Conservation (phyloP, 345 rosid species). For the Sonneratia caseolaris region DNA sequence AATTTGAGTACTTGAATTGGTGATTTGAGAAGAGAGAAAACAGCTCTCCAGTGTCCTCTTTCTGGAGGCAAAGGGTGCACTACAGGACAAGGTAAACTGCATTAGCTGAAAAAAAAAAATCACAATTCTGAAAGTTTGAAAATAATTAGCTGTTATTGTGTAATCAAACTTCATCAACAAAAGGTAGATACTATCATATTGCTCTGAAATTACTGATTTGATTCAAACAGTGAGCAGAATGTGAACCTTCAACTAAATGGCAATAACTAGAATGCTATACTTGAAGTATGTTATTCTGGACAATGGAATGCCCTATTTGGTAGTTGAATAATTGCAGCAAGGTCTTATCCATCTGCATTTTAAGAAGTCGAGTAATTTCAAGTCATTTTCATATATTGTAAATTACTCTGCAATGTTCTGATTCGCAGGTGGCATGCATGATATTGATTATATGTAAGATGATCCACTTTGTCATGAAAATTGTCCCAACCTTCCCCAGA, state of each 20-base stretch:
- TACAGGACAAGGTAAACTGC: slow-evolving; percentile 23
- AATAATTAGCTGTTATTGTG: neutral
- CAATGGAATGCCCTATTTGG: neutral
- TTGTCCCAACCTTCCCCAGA: neutral
- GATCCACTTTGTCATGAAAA: neutral
- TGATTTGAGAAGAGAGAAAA: slow-evolving; percentile 52
- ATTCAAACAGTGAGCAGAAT: neutral
- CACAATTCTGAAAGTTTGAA: neutral
- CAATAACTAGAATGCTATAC: neutral
- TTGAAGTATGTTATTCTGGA: neutral
- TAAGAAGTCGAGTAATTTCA: neutral
- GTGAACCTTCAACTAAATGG: neutral
- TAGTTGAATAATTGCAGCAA: neutral
- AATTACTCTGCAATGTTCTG: neutral
- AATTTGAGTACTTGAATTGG: slow-evolving; percentile 43
- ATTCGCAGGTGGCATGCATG: neutral
- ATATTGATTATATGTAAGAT: no score
- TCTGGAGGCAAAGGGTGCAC: slow-evolving; percentile 47
- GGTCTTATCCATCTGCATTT: neutral
- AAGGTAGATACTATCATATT: neutral
- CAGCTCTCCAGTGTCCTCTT: slow-evolving; percentile 56
- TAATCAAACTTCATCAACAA: neutral
- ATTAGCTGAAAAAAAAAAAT: slow-evolving; percentile 2
- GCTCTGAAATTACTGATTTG: neutral
- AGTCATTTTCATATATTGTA: neutral